A percentile compares a stretch with the other conserved stretches of the same genome.
Conservation (phyloP, 2,329 filamentous ascomycete genomes). For the Penicillium paneum region DNA sequence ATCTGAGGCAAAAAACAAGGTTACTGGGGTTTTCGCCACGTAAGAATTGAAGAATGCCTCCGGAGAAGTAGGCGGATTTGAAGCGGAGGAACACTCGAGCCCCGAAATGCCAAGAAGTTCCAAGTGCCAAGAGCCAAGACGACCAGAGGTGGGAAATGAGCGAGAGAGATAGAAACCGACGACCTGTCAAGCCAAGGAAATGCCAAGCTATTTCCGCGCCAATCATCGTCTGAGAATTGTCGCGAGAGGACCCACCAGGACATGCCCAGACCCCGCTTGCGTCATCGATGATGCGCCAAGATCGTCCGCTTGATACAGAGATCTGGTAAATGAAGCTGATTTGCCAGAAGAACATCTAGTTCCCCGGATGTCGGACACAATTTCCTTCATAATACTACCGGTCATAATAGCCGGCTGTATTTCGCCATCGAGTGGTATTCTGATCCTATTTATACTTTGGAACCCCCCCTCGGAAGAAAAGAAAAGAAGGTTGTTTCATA, state of each 20-base stretch:
- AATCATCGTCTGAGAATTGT: slow-evolving; percentile 7
- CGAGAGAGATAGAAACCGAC: not conserved
- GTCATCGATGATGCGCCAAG: slow-evolving; percentile 22
- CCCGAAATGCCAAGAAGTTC: slow-evolving; percentile 19
- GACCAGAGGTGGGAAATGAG: not conserved
- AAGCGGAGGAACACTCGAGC: slow-evolving; percentile 17
- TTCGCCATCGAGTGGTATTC: slow-evolving; percentile 15
- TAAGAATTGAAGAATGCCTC: not conserved
- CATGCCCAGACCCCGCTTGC: slow-evolving; percentile 24
- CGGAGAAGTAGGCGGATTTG: slow-evolving; percentile 19
- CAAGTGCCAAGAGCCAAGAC: slow-evolving; percentile 21
- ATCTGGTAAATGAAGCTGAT: slow-evolving; percentile 9
- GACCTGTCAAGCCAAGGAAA: not conserved
- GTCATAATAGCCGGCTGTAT: not conserved
- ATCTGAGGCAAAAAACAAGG: not conserved
- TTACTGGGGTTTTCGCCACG: not conserved
- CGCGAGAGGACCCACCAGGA: slow-evolving; percentile 9
- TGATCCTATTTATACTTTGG: slow-evolving; percentile 18
- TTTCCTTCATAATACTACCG: slow-evolving; percentile 5
- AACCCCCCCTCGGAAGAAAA: slow-evolving; percentile 2
- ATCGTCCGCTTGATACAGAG: slow-evolving; percentile 8
- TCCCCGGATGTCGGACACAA: slow-evolving; percentile 14
- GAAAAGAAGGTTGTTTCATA: not conserved
- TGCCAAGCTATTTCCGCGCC: slow-evolving; percentile 12
- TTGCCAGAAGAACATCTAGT: slow-evolving; percentile 6